Percentiles rank a stretch among this genome's conserved stretches.
Evolutionary conservation across 768 basidiomycete species (phyloP).

Genomic region (Boletales sp.): DNA sequence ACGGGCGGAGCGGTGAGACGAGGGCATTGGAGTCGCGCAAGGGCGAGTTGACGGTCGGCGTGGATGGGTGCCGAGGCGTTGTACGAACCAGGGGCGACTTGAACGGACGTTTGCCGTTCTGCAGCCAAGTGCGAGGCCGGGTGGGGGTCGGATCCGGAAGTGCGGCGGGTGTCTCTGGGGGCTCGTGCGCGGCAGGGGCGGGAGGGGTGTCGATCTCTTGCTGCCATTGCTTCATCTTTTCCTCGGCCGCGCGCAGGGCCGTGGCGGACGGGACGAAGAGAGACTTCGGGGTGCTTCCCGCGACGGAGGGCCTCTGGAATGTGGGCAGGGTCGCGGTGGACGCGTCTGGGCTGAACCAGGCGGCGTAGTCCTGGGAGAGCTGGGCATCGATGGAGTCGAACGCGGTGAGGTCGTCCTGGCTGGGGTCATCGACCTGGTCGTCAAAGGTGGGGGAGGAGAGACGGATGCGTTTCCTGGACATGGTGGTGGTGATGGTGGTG

Average conservation of each 20-base stretch:
- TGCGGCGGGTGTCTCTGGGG: slow-evolving; percentile 41
- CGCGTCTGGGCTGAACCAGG: slow-evolving; percentile 48
- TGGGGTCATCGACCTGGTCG: slow-evolving; percentile 46
- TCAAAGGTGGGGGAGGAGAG: slow-evolving; percentile 68
- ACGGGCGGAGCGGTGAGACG: slow-evolving; percentile 36
- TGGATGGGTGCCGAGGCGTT: slow-evolving; percentile 18
- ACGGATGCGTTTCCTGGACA: slow-evolving; percentile 54
- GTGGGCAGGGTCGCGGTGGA: slow-evolving; percentile 37
- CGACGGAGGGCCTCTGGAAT: slow-evolving; percentile 17
- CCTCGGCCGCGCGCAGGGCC: slow-evolving; percentile 53
- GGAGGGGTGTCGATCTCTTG: slow-evolving; percentile 26
- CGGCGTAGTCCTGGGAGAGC: slow-evolving; percentile 46
- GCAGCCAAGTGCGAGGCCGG: background rate
- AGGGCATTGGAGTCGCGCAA: slow-evolving; percentile 12
- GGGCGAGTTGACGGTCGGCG: slow-evolving; percentile 28
- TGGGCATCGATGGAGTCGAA: slow-evolving; percentile 49
- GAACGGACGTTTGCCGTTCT: slow-evolving; percentile 33
- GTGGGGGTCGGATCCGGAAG: slow-evolving; percentile 4
- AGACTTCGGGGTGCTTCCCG: slow-evolving; percentile 17
- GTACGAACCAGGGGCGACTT: slow-evolving; percentile 41
- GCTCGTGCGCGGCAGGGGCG: slow-evolving; percentile 34
- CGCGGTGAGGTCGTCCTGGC: slow-evolving; percentile 52
- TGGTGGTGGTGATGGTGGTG: background rate
- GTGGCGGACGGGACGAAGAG: slow-evolving; percentile 50
- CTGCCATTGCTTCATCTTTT: slow-evolving; percentile 48